Conservation (phyloP, 225 moss, liverwort and hornwort species). For the Pseudoscleropodium purum region DNA sequence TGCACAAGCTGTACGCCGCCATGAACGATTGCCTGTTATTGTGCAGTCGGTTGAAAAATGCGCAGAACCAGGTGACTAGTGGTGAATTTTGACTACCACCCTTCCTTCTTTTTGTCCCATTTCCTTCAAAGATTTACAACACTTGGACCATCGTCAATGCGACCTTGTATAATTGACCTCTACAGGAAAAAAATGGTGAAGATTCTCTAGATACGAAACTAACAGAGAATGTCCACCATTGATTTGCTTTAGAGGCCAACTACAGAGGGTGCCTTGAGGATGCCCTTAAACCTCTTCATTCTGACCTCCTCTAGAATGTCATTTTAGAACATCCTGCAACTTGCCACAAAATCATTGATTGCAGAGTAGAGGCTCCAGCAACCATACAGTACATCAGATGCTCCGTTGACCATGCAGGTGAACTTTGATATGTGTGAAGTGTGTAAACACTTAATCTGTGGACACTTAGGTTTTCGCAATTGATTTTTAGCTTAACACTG, state of each 20-base stretch:
- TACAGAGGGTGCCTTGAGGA: not conserved
- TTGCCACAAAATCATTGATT: not conserved
- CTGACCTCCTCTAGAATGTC: not conserved
- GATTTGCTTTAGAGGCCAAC: not conserved
- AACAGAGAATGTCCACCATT: not conserved
- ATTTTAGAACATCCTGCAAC: not conserved
- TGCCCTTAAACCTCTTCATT: not conserved
- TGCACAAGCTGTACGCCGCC: slow-evolving; percentile 35
- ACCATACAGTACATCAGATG: not conserved
- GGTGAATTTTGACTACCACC: not conserved
- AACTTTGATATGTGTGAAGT: not conserved
- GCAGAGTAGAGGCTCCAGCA: not conserved
- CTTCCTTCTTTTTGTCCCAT: not conserved
- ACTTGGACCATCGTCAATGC: not conserved
- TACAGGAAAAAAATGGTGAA: not conserved
- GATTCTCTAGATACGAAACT: not conserved
- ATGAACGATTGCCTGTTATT: slow-evolving; percentile 49
- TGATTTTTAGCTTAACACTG: not conserved
- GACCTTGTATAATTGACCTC: not conserved
- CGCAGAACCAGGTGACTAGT: slow-evolving; percentile 24
- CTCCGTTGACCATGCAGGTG: not conserved
- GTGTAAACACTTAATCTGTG: not conserved
- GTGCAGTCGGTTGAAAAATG: slow-evolving; percentile 37
- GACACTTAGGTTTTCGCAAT: not conserved
- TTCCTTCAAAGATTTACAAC: not conserved